Evolutionary conservation across 2,329 filamentous ascomycete genomes (phyloP), one percentile per base, ranked within the genome.

Genomic region (Emericellopsis atlantica): DNA sequence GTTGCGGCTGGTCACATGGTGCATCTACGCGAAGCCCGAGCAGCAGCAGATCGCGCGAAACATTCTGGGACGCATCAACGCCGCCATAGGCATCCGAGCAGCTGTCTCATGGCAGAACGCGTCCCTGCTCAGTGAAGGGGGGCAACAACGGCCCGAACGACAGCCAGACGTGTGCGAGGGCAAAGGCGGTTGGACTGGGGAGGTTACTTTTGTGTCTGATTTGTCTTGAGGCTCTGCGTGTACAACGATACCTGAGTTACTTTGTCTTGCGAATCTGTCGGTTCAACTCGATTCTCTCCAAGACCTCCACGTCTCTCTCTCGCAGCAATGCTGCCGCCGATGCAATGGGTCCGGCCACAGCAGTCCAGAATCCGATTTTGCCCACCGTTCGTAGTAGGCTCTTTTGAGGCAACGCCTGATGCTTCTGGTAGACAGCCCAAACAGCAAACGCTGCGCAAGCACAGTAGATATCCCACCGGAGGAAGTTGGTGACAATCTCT

Each of bases 1-100:
- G 0, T 52, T 59, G 31, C 51, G 53, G 26, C 46, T 59, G 29
- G 48, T 59, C 29, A 47, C 51, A n/a, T 49, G 49, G 15, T 59
- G 56, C 41, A 46, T 48, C 7, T 58, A 53, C 39, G 46, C 46
- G 5, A 54, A 48, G 6, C 37, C 49, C 1, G 45, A 43, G 2
- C 57, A 59, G 34, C 32, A 41, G 6, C 40, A 48, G 6, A 48
- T 42, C 18, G 50, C 54, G 4, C 38, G 32, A 15, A 40, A 41
- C 6, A 50, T 55, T 11, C 41, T 59, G 21, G 43, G 40, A 5
- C 46, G 56, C 11, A 46, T 59, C 10, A 52, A 59, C 26, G 46
- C 44, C 1, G 44, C 44, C 1, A 55, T 59, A 11, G 56, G 56
- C 2, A 52, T 59, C 3, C 48, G 54, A 22, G 51, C 52, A 4